A percentile compares a stretch with the other conserved stretches of the same genome.
phyloP scores from a whole-genome alignment of 306 rosid species.

The Lathyrus oleraceus region DNA sequence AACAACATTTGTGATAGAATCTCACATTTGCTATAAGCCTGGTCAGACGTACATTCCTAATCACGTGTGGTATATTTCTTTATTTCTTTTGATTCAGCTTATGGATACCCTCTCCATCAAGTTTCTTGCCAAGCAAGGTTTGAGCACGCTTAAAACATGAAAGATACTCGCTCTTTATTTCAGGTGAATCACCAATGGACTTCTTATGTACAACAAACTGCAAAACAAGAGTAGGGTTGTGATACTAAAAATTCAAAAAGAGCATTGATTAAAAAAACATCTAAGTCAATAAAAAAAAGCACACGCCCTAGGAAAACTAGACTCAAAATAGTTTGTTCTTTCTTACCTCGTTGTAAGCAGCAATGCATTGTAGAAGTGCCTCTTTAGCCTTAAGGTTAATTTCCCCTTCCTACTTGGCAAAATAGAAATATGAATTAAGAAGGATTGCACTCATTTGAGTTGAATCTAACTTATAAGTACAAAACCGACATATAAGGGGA shows the following conservation, averaged over 20 bases:
- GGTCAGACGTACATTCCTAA: slow-evolving; percentile 1
- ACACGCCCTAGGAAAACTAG: slow-evolving; percentile 5
- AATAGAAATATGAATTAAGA: slow-evolving; percentile 28
- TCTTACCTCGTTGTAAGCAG: slow-evolving; percentile 70
- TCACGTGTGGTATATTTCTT: slow-evolving; percentile 28
- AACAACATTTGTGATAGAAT: not conserved
- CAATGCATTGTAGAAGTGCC: slow-evolving; percentile 60
- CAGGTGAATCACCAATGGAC: slow-evolving; percentile 51
- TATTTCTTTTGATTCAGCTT: slow-evolving; percentile 44
- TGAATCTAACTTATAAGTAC: not conserved
- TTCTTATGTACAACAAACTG: slow-evolving; percentile 60
- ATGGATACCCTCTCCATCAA: slow-evolving; percentile 30
- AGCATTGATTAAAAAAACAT: not conserved
- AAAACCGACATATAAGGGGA: not conserved
- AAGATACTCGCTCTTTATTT: slow-evolving; percentile 63
- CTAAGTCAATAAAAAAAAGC: not conserved
- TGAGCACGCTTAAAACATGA: slow-evolving; percentile 69
- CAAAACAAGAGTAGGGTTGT: slow-evolving; percentile 28
- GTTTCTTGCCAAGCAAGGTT: slow-evolving; percentile 42
- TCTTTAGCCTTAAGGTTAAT: slow-evolving; percentile 48
- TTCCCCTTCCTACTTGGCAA: slow-evolving; percentile 43
- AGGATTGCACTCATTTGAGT: not conserved
- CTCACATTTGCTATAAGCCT: not conserved
- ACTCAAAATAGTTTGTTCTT: not conserved
- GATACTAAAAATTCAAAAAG: not conserved